A percentile compares a stretch with the other conserved stretches of the same genome.
These are phyloP conservation scores for Heterotrichella gracilis DNA, from an alignment of 352 stramenopile species.

Conservation along the genomic window DNA sequence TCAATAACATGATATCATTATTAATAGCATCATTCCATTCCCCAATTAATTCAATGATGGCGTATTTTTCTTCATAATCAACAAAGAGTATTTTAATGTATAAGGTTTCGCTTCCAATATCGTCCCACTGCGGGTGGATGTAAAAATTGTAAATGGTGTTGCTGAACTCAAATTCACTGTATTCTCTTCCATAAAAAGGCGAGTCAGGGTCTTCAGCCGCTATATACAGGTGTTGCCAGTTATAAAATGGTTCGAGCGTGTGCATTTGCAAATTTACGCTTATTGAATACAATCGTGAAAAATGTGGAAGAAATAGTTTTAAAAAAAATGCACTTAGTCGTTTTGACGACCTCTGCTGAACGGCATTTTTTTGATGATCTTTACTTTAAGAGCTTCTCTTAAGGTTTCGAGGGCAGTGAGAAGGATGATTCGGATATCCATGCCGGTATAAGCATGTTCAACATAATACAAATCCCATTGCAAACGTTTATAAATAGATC, in stretches of 20 bases:
- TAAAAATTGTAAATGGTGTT: constrained; percentile 10
- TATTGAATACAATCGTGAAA: neutral
- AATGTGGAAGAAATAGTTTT: neutral
- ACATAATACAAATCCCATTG: constrained; percentile 7
- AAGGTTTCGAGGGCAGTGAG: neutral
- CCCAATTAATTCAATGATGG: neutral
- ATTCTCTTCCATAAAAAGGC: neutral
- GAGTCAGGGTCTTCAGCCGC: neutral
- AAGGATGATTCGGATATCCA: neutral
- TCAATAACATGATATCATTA: constrained; percentile 3
- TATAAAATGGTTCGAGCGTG: neutral
- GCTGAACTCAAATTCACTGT: neutral
- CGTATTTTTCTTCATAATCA: constrained; percentile 8
- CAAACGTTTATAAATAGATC: neutral
- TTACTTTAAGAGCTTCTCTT: neutral
- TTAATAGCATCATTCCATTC: constrained; percentile 5
- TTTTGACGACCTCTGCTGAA: too few relatives aligned
- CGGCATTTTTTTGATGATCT: neutral
- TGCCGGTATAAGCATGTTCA: neutral
- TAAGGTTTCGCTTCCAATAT: neutral
- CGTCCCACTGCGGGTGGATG: neutral
- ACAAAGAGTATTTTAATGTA: constrained; percentile 1
- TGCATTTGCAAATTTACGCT: neutral
- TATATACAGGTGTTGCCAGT: neutral
- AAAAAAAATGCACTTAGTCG: too few relatives aligned